Base-by-base conservation (phyloP, 495 filamentous ascomycete species). In the Penicillium daleae region DNA sequence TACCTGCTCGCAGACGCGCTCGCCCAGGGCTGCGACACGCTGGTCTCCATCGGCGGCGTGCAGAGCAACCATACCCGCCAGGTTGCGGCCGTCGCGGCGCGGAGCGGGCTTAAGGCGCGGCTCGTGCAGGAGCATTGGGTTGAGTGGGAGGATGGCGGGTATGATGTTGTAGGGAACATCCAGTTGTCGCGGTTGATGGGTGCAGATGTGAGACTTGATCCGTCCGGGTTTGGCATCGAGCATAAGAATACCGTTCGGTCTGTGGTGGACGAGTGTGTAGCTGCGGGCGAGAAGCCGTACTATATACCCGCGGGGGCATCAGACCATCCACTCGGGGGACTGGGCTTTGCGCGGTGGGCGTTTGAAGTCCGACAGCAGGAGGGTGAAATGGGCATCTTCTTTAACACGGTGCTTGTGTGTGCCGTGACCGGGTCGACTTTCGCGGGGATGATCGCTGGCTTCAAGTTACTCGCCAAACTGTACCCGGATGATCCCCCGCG, bases 51-150 rank as follows among this genome's bases (percentile, higher is more conserved):
- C 66, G 87, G 87, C 49, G 87, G 87, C 40, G 76, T 89, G 12
- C 87, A 89, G 65, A 86, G 80, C 27, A 90, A 89, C 77, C 86
- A 89, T 70, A 89, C 85, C 8, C 80, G 87, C 0, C 81, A 85
- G 60, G 86, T 88, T 0, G 85, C 86, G 3, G 87, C 84, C 0
- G 83, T 82, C 0, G 85, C 83, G 5, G 76, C 81, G 13, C 73
- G 77, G 22, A 63, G 81, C 0, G 86, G 86, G 0, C 72, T 89
- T 1, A 78, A 84, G 21, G 81, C 77, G 13, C 75, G 79, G 13
- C 79, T 87, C 1, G 78, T 88, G 1, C 86, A 89, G 70, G 86
- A 88, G 66, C 75, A 87, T 60, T 89, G 87, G 86, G 86, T 89
- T 0, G 78, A 85, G 46, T 83, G 77, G 78, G 51, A 46, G 0